Evolutionary conservation across 495 filamentous ascomycete genomes (phyloP).

Genomic region (Penicillium desertorum): DNA sequence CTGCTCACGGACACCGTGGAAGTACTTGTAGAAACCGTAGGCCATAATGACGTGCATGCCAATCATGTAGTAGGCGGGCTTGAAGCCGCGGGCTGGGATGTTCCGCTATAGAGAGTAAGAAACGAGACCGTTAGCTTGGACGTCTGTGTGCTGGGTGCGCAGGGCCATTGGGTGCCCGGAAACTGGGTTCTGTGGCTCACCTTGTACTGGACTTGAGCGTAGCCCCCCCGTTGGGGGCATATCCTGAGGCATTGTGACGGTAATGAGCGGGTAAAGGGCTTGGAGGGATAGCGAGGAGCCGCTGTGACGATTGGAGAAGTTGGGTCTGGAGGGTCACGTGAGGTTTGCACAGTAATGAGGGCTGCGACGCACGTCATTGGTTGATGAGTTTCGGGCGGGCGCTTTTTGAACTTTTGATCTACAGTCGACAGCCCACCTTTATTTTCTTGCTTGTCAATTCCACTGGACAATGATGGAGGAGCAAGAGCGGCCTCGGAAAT

Average conservation of each 20-base stretch:
- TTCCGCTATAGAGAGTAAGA: conserved; percentile 64
- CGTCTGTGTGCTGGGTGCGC: conserved; percentile 17
- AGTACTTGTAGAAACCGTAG: conserved; percentile 84
- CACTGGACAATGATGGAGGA: conserved; percentile 44
- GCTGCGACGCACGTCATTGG: conserved; percentile 36
- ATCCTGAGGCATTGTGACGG: conserved; percentile 64
- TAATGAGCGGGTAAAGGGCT: conserved; percentile 17
- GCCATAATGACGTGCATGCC: conserved; percentile 73
- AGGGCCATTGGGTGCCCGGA: conserved; percentile 8
- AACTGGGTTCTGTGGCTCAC: conserved; percentile 48
- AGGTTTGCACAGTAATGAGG: conserved; percentile 32
- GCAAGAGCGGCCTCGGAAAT: conserved; percentile 54
- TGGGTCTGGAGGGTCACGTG: conserved; percentile 42
- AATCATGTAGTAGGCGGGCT: conserved; percentile 71
- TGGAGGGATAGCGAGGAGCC: conserved; percentile 31
- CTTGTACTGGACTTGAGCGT: conserved; percentile 95
- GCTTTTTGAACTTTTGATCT: conserved; percentile 27
- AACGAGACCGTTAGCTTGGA: conserved; percentile 14
- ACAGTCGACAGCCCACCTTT: conserved; percentile 19
- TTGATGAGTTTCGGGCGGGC: conserved; percentile 14
- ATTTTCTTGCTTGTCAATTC: conserved; percentile 6
- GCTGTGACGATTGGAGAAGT: conserved; percentile 34
- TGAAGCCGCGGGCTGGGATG: conserved; percentile 87
- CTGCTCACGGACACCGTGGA: conserved; percentile 75
- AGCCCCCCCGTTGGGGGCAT: conserved; percentile 92